Evolutionary conservation across 2,329 filamentous ascomycete genomes (phyloP), one percentile per base, ranked within the genome.

Genomic region (Ampelomyces quisqualis): DNA sequence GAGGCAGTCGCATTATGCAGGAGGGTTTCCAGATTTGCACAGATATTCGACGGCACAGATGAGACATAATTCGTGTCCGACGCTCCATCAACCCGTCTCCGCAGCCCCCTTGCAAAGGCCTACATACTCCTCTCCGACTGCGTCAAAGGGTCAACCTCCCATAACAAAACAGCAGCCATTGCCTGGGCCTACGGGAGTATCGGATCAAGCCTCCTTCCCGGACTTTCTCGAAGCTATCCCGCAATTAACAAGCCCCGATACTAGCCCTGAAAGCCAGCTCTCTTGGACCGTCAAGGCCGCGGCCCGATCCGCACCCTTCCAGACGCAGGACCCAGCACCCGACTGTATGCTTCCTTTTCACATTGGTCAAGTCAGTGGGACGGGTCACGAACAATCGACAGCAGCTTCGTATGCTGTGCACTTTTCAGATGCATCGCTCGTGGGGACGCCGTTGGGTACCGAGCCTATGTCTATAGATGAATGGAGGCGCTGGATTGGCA

Each of bases 31-130:
- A 10, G 40, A 34, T 22, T 28, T 43, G 5, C 18, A 40, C n/a
- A 36, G 30, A n/a, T 31, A 24, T 4, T 30, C 33, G 28, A 27
- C 29, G 23, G 31, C 36, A 29, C 45, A 47, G 24, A 36, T 40
- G 19, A 40, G 46, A 40, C 47, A 54, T 19, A 51, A 47, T 15
- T 55, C 54, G 7, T 61, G 54, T 45, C 58, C 57, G 6, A 50
- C 42, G 23, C 43, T 50, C 15, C 45, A 53, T 23, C 43, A 50
- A 8, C 9, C 34, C 17, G 20, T 26, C 2, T 26, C 30, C 6
- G 35, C 47, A 7, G 41, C 55, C 20, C 34, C 39, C 18, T 17
- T 37, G n/a, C 27, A 43, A 7, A 32, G 40, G 11, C 38, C 49
- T 15, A 38, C 48, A 5, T 48, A 51, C 32, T 52, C 49, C 9